Evolutionary conservation across 2,329 filamentous ascomycete genomes (phyloP), one percentile per base, ranked within the genome.

Genomic region (Epichloe typhina): DNA sequence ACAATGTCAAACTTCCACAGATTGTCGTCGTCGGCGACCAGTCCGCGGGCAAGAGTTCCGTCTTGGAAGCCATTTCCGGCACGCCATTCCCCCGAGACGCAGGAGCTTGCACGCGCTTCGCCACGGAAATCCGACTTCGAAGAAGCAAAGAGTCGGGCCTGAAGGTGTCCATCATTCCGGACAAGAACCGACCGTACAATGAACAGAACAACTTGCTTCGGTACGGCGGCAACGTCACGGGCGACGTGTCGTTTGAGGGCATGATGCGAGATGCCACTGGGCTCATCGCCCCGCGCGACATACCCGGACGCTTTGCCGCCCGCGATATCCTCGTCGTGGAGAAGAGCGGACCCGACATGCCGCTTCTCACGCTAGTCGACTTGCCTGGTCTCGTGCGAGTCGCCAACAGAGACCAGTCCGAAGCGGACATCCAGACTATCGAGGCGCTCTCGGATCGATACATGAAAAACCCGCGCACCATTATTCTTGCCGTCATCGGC

Each of bases 11-110:
- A 45, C 68, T 82, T 0, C 78, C 77, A 1, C 78, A 83, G 58
- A 76, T 83, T 37, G 78, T 83, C 45, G 79, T 83, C 23, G 80
- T 80, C 36, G 79, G 80, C 33, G 78, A 83, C 59, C 79, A 83
- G 62, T 82, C 77, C 2, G 75, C 77, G 5, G 80, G 80, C 19
- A 83, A 83, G 62, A 80, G 75, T 56, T 82, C 79, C 4, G 76
- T 81, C 1, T 71, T 83, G 2, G 79, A 82, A 57, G 78, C 79
- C n/a, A 69, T 84, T 38, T 81, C 78, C 0, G 77, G 77, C 23
- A 78, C 80, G 9, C 73, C 74, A 0, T 83, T 84, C 44, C 80
- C 80, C 0, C 69, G 75, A 50, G 76, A 78, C 53, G 76, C 77
- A 47, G 77, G 73, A 45, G 70, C 80, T 2, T 84, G 80, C 56